A percentile compares a stretch with the other conserved stretches of the same genome.
Conservation (phyloP, 225 moss, liverwort and hornwort species). For the Ulota crispa region DNA sequence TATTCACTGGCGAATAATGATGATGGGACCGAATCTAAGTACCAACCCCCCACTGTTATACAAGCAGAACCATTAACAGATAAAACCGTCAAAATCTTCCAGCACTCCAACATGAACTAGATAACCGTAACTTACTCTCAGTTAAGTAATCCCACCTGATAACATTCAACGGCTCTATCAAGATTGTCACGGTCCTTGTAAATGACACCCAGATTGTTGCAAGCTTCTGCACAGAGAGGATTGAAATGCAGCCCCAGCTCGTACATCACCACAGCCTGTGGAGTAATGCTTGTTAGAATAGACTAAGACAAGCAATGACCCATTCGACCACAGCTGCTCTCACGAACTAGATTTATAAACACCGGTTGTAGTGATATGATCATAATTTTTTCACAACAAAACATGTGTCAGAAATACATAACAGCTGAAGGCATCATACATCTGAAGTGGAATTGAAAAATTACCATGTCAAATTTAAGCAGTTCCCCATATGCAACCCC, state of each 20-base stretch:
- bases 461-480: slow-evolving; percentile 97
- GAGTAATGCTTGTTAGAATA: slow-evolving; percentile 6
- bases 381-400: not conserved
- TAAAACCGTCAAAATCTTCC: not conserved
- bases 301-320: not conserved
- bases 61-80: not conserved
- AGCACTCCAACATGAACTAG: slow-evolving; percentile 10
- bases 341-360: not conserved
- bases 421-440: not conserved
- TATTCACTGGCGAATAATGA: not conserved
- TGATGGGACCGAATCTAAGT: not conserved
- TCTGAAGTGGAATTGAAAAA: slow-evolving; percentile 2
- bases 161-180: slow-evolving; percentile 97
- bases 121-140: not conserved
- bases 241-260: slow-evolving; percentile 99
- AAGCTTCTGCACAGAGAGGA: slow-evolving; percentile 98
- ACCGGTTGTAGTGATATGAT: not conserved
- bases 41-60: not conserved
- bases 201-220: slow-evolving; percentile 98
- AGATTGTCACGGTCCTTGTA: slow-evolving; percentile 99
- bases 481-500: slow-evolving; percentile 99
- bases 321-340: not conserved
- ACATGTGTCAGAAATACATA: not conserved
- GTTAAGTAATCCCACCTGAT: slow-evolving; percentile 60
- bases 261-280: slow-evolving; percentile 98